Conservation (phyloP, 2,329 filamentous ascomycete genomes). For the Huntiella savannae region DNA sequence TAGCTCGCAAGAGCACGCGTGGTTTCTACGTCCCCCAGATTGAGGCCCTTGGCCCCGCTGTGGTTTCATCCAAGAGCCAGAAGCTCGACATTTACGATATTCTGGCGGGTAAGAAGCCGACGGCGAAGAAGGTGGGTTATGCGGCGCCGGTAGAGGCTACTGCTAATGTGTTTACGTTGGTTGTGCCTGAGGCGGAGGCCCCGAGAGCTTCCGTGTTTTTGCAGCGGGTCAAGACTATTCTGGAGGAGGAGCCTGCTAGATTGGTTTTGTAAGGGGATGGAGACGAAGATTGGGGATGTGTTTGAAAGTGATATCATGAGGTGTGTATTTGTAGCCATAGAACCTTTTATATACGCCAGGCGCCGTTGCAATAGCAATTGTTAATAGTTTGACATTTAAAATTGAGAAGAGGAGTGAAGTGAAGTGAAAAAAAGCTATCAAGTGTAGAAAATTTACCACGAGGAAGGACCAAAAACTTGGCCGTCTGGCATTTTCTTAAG, state of each 20-base stretch:
- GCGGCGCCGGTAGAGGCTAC: conserved; percentile 25
- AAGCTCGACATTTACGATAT: conserved; percentile 64
- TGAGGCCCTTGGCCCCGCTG: conserved; percentile 30
- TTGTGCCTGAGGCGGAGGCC: conserved; percentile 63
- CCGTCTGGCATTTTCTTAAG: conserved; percentile 32
- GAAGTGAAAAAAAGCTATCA: too few species aligned
- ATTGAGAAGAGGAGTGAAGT: too few species aligned
- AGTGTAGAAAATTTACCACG: conserved; percentile 23
- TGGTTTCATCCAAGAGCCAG: conserved; percentile 18
- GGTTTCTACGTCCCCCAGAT: conserved; percentile 58
- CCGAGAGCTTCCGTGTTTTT: conserved; percentile 65
- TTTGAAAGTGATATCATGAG: conserved; percentile 4
- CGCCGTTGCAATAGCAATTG: conserved; percentile 4
- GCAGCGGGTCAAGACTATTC: conserved; percentile 63
- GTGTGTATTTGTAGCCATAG: conserved; percentile 10
- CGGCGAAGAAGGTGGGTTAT: conserved; percentile 16
- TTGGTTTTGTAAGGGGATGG: conserved; percentile 37
- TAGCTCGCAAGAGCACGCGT: conserved; percentile 31
- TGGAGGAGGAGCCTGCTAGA: conserved; percentile 63
- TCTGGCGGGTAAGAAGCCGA: conserved; percentile 29
- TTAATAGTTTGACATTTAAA: conserved; percentile 4
- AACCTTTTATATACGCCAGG: conserved; percentile 12
- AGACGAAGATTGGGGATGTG: conserved; percentile 4
- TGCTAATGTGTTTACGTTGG: conserved; percentile 64
- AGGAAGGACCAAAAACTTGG: conserved; percentile 39